phyloP scores from a whole-genome alignment of 2,329 filamentous ascomycete genomes.

The Trichoderma gracile region DNA sequence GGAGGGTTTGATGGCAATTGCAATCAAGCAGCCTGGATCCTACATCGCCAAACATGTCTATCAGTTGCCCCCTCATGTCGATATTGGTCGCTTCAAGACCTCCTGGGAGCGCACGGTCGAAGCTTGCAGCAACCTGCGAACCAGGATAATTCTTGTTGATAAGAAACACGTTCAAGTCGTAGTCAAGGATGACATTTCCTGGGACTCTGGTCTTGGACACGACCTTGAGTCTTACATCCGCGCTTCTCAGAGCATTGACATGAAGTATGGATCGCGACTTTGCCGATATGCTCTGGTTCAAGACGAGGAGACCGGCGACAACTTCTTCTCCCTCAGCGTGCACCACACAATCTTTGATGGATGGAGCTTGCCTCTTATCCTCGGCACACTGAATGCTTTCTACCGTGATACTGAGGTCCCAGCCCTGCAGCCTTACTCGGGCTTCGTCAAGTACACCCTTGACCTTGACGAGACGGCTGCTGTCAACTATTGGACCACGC shows the following conservation, averaged over 20 bases:
- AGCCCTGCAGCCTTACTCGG: conserved; percentile 34
- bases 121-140: conserved; percentile 28
- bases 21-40: conserved; percentile 35
- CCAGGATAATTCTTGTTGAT: conserved; percentile 28
- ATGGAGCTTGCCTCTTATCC: conserved; percentile 12
- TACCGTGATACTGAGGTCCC: conserved; percentile 29
- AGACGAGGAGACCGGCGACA: background rate
- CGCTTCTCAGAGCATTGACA: too few relatives aligned
- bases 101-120: conserved; percentile 28
- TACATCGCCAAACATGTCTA: conserved; percentile 38
- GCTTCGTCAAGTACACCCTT: conserved; percentile 4
- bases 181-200: conserved; percentile 20
- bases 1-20: conserved; percentile 32
- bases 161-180: conserved; percentile 22
- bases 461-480: conserved; percentile 13
- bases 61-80: conserved; percentile 27
- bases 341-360: conserved; percentile 22
- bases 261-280: background rate
- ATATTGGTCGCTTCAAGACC: conserved; percentile 29
- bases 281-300: background rate
- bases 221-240: too few relatives aligned
- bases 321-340: conserved; percentile 1
- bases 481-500: conserved; percentile 24
- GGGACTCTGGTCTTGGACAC: too few relatives aligned
- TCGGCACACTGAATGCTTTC: background rate